Conservation (phyloP, 139 green algal species). For the Haematococcus sp. region DNA sequence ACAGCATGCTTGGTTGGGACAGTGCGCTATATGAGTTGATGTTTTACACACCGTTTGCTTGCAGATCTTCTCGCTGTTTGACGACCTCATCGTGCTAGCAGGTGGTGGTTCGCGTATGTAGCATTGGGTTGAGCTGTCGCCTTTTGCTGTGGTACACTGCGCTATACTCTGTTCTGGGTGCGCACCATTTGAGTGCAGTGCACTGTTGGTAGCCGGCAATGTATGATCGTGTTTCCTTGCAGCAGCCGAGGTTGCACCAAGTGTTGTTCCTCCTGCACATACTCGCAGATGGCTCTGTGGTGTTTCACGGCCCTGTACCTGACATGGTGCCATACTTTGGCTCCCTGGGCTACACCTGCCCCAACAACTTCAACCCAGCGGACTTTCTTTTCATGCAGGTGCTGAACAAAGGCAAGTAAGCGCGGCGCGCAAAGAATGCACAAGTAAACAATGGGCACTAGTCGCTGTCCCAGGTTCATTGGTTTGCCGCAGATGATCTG, state of each 20-base stretch:
- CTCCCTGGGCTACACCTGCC: conserved; percentile 50
- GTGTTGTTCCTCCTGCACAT: no score
- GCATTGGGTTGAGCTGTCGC: background rate
- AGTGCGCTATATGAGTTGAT: no score
- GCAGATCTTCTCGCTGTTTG: conserved; percentile 79
- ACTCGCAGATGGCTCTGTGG: background rate
- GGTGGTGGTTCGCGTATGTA: background rate
- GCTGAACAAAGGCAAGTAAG: background rate
- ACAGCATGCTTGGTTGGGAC: no score
- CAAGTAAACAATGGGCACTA: no score
- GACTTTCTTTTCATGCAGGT: conserved; percentile 57
- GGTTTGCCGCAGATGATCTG: no score
- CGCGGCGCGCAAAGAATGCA: background rate
- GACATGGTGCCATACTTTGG: conserved; percentile 42
- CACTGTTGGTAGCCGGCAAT: no score
- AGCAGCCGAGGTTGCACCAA: no score
- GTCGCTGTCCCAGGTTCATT: no score
- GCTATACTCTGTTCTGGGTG: no score
- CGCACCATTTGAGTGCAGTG: no score
- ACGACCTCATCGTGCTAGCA: conserved; percentile 78
- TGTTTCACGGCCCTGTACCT: conserved; percentile 4
- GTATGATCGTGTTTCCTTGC: no score
- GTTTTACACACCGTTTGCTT: no score
- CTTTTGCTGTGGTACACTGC: background rate
- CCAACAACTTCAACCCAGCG: conserved; percentile 56